Evolutionary conservation across 208 protist species (phyloP), one percentile per base, ranked within the genome.

Genomic region (Leishmania amazonensis): DNA sequence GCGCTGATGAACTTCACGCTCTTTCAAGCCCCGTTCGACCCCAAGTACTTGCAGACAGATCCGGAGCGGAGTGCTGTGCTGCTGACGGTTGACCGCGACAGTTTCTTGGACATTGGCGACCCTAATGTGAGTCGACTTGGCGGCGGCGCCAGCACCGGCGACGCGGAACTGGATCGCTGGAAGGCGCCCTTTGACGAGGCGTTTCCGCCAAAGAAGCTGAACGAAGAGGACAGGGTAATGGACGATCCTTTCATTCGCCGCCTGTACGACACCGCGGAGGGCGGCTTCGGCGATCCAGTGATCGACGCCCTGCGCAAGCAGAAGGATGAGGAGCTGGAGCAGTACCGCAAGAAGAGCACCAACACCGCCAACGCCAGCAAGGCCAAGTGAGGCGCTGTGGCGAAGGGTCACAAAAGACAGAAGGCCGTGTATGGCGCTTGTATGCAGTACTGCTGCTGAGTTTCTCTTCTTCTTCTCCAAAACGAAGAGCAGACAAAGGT

Each of bases 281-380:
- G 87, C 31, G 94, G 93, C 64, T 97, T 90, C 81, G 92, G 90
- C 19, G 94, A 98, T 73, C 90, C 93, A 31, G 85, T 79, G 21
- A 95, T 97, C 57, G 95, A 98, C 75, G 87, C 94, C 24, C 75
- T 97, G 68, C 90, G 93, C 35, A 91, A 86, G 76, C 94, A 97
- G 84, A 98, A 97, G 86, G 95, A 98, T 54, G 95, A 96, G 72
- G 95, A 97, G 81, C 87, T 97, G 47, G 93, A 96, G 80, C 90
- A 94, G 83, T 96, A 96, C 84, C 88, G 92, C 64, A 92, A 90
- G 75, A 80, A 80, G 19, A 80, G 74, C 64, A 76, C 47, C 60
- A 83, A n/a, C 42, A 70, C 62, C 4, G 79, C 67, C 35, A 83
- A 78, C 62, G 53, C 31, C 45, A 60, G 49, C 73, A 80, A 72